Evolutionary conservation across 768 basidiomycete genomes (phyloP), one percentile per base, ranked within the genome.

Genomic region (Suillus subluteus): DNA sequence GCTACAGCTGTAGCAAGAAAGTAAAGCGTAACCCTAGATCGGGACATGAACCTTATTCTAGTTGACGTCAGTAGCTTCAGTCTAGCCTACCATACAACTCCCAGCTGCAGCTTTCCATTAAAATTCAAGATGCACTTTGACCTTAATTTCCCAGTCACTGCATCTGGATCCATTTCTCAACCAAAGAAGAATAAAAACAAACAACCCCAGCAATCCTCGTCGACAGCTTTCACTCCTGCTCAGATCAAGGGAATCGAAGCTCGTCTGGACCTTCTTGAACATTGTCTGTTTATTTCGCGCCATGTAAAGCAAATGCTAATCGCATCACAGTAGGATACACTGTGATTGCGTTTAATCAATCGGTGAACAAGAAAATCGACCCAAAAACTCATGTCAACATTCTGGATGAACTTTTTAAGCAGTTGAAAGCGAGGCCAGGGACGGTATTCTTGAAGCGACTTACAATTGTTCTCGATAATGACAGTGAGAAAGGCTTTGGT

Each of bases 401-500:
- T 13, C 80, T 94, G 26, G 82, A 89, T 46, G 72, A 73, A 6
- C 75, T 95, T 12, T 75, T 93, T n/a, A 74, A 80, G n/a, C 86
- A 85, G 65, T 77, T 93, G 32, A 86, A 85, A 66, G 79, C 82
- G 18, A 82, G 91, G 52, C 74, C 81, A 1, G 88, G 90, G 0
- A 77, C 92, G 40, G 77, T 92, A 3, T 87, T 86, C 66, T 79
- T 96, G 62, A 94, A 91, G 74, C 81, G 94, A 59, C 74, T 96
- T 64, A 94, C 88, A n/a, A 89, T 96, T 61, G 81, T 91, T 13
- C 82, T 95, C 11, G 90, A 94, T 67, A 88, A 93, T 71, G 91
- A 90, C 50, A 94, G 94, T 72, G 92, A 95, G 75, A 94, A 93
- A 75, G 91, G 94, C 1, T 91, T 92, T 71, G 92, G 93, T 38